These are phyloP conservation scores for Kwoniella bestiolae DNA, from an alignment of 768 basidiomycete species.

Conservation along the genomic window DNA sequence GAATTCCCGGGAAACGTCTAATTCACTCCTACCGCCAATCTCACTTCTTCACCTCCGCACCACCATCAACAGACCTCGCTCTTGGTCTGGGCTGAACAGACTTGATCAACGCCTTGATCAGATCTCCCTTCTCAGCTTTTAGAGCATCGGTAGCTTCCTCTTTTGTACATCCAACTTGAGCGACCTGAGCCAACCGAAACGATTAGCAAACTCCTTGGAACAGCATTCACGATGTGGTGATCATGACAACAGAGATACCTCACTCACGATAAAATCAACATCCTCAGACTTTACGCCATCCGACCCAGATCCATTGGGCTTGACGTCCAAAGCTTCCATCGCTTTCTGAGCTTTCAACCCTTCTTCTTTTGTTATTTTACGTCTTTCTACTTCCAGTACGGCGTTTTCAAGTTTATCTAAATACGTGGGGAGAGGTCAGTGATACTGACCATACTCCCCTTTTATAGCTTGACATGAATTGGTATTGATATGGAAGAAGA, in stretches of 20 bases:
- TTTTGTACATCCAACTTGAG: slow-evolving; percentile 39
- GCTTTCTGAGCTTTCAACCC: slow-evolving; percentile 46
- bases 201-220: neutral
- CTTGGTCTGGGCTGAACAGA: slow-evolving; percentile 44
- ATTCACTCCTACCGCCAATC: no score
- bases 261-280: slow-evolving; percentile 49
- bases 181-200: slow-evolving; percentile 24
- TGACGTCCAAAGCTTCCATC: slow-evolving; percentile 43
- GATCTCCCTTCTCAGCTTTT: slow-evolving; percentile 42
- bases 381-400: slow-evolving; percentile 41
- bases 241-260: no score
- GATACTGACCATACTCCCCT: no score
- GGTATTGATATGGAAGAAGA: no score
- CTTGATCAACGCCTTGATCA: slow-evolving; percentile 48
- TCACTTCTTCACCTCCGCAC: slow-evolving; percentile 27
- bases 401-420: slow-evolving; percentile 47
- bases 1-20: no score
- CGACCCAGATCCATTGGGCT: slow-evolving; percentile 5
- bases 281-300: slow-evolving; percentile 34
- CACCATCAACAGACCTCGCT: slow-evolving; percentile 40
- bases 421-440: neutral
- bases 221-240: neutral
- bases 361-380: slow-evolving; percentile 46
- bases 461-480: no score
- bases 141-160: slow-evolving; percentile 35